Base-by-base conservation (phyloP, 192 early-diverging fungal species). In the Coemansia sp. region DNA sequence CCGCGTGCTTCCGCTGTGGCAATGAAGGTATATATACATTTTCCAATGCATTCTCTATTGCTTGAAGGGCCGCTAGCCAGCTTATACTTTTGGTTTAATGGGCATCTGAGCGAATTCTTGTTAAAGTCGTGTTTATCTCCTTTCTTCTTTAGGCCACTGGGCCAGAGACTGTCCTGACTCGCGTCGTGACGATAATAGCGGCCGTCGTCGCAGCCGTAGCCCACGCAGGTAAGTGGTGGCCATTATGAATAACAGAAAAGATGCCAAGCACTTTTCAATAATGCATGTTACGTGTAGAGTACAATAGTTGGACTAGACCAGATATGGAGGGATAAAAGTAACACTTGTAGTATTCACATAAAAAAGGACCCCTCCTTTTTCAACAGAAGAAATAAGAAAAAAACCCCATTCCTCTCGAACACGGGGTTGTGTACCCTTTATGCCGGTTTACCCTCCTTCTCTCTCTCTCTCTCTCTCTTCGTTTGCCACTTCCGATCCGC, bases 1-100 rank as follows among this genome's bases (percentile, higher is more conserved):
- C 49, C 52, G 62, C 58, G 52, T 82, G 79, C 71, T 82, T 82
- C 79, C 74, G 79, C 58, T 82, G 79, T 46, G 70, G 74, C 42
- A 43, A 62, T 21, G 78, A 75, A 63, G 78, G 78, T 74, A 80
- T 41, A 32, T 32, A 32, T 4, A 32, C 32, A 32, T 4, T 43
- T 46, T 61, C n/a, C 13, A 37, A 5, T 41, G 16, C 6, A 12
- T 52, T 5, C 41, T 18, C 49, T 48, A 15, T 4, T 59, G 63
- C 1, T 32, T 32, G 32, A 32, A 32, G 4, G 32, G 32, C 32
- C 4, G 32, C 32, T 32, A 2, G 32, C 32, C 32, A 32, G 32
- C 32, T 4, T 32, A 32, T 32, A 4, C 32, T 32, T 66, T 10
- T 61, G 59, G 41, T 49, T 8, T 52, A 10, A n/a, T n/a, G 22